phyloP scores from a whole-genome alignment of 805 yeast species.

The Spathaspora boniae region DNA sequence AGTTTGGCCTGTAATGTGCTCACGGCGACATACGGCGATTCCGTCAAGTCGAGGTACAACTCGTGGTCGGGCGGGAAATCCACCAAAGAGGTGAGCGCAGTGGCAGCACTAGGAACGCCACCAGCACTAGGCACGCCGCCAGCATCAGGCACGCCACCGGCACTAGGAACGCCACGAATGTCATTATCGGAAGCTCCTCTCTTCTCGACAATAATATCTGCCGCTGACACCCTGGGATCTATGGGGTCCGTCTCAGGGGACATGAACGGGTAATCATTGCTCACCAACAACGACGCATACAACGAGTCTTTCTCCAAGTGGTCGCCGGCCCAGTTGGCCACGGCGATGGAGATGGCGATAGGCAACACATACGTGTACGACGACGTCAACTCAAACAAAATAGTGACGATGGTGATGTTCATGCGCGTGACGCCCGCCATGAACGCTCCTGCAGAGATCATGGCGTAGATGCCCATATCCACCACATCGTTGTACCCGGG shows the following conservation, averaged over 20 bases:
- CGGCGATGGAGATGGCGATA: slow-evolving; percentile 51
- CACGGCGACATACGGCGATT: slow-evolving; percentile 31
- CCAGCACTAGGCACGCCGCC: no score
- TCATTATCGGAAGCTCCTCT: slow-evolving; percentile 10
- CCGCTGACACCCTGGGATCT: slow-evolving; percentile 25
- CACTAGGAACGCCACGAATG: no score
- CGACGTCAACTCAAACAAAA: slow-evolving; percentile 53
- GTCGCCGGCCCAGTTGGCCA: slow-evolving; percentile 55
- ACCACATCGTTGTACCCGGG: slow-evolving; percentile 21
- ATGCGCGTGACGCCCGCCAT: slow-evolving; percentile 57
- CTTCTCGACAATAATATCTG: slow-evolving; percentile 32
- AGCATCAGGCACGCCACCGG: no score
- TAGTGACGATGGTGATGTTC: slow-evolving; percentile 51
- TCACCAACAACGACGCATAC: slow-evolving; percentile 45
- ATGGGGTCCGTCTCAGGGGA: slow-evolving; percentile 38
- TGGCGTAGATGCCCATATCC: slow-evolving; percentile 50
- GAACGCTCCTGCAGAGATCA: slow-evolving; percentile 54
- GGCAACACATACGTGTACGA: slow-evolving; percentile 56
- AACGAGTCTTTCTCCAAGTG: slow-evolving; percentile 49
- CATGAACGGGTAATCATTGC: slow-evolving; percentile 53
- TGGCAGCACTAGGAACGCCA: no score
- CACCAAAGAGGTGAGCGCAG: no score
- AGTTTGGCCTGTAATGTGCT: slow-evolving; percentile 32
- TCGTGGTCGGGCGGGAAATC: slow-evolving; percentile 10
- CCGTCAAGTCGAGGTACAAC: slow-evolving; percentile 34